These are phyloP conservation scores for Selaginella tamariscina DNA, from an alignment of 75 land plant genomes.

Conservation along the genomic window DNA sequence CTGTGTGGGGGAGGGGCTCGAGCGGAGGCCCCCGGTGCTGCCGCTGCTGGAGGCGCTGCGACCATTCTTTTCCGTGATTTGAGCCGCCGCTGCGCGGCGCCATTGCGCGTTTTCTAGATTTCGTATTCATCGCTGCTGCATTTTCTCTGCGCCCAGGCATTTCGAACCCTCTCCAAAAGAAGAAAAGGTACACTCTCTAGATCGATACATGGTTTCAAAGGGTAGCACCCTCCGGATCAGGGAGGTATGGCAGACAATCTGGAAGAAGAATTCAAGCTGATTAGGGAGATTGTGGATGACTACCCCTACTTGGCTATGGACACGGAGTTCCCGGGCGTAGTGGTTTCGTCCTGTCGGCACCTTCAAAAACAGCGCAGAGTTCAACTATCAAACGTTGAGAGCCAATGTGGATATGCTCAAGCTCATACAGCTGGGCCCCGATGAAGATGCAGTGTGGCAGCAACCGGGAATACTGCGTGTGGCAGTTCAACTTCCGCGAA, in stretches of 20 bases:
- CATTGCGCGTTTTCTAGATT: no score
- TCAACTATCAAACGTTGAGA: slow-evolving; percentile 1
- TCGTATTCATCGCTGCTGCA: no score
- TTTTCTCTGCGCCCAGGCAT: no score
- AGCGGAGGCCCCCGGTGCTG: no score
- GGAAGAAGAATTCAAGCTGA: slow-evolving; percentile 49
- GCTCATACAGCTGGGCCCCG: slow-evolving; percentile 11
- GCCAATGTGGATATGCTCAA: slow-evolving; percentile 9
- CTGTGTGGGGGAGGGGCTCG: no score
- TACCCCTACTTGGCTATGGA: slow-evolving; percentile 66
- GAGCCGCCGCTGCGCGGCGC: no score
- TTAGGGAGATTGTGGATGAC: slow-evolving; percentile 32
- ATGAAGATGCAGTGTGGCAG: slow-evolving; percentile 8
- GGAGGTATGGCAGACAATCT: slow-evolving; percentile 62
- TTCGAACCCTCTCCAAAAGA: no score
- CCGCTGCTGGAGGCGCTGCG: no score
- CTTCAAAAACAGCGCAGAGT: slow-evolving; percentile 7
- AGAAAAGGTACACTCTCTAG: no score
- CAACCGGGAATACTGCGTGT: slow-evolving; percentile 22
- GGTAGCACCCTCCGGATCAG: slow-evolving; percentile 30
- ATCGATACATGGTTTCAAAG: no score
- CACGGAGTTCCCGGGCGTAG: slow-evolving; percentile 72
- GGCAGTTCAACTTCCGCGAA: slow-evolving; percentile 63
- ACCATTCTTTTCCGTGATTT: no score
- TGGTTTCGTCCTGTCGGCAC: not conserved